These are phyloP conservation scores for Populus pruinosa DNA, from an alignment of 345 rosid species.

Conservation along the genomic window DNA sequence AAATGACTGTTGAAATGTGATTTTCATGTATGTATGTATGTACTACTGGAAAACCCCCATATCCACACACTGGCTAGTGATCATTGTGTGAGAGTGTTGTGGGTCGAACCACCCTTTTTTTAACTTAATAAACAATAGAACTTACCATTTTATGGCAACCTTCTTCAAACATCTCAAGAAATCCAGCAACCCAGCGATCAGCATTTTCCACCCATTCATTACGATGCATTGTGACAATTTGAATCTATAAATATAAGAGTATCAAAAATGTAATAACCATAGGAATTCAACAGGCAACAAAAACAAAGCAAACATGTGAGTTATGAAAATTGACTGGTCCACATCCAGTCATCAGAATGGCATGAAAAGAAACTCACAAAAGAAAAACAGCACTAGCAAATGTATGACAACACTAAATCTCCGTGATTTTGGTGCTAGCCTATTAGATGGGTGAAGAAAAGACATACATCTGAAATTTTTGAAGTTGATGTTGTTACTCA, in stretches of 20 bases:
- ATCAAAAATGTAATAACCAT: not conserved
- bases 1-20: not conserved
- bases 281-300: no score
- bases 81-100: not conserved
- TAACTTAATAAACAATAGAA: not conserved
- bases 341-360: not conserved
- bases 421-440: not conserved
- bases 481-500: not conserved
- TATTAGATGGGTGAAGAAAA: not conserved
- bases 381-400: not conserved
- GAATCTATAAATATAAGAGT: constrained; percentile 33
- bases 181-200: constrained; percentile 97
- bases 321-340: not conserved
- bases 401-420: not conserved
- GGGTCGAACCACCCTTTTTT: no score
- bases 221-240: constrained; percentile 71
- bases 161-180: constrained; percentile 97
- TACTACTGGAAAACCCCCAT: not conserved
- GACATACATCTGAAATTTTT: not conserved
- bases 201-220: constrained; percentile 99
- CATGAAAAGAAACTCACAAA: not conserved
- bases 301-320: not conserved
- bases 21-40: not conserved
- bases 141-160: constrained; percentile 96
- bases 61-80: not conserved